Evolutionary conservation across 78 protist species (phyloP), one percentile per base, ranked within the genome.

Genomic region (Dictyostelium citrinum): DNA sequence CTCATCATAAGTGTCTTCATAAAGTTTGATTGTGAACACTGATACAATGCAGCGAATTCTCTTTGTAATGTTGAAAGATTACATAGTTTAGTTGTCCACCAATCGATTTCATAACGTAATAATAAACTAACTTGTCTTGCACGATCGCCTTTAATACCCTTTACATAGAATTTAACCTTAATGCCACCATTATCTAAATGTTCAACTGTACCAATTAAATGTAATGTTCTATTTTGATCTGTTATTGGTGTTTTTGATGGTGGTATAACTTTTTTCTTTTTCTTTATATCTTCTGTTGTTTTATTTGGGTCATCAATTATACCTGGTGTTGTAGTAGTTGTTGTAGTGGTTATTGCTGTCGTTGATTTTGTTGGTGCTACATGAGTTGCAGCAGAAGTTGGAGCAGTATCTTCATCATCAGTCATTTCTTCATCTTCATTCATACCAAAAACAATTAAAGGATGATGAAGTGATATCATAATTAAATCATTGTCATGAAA

Each of bases 21-120:
- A 49, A 88, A 88, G n/a, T 51, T 37, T 1, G 82, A 77, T 68
- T 88, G 82, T 22, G 83, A 22, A 24, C 84, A 77, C 45, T 27
- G 27, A 31, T 88, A 78, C 0, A 88, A 31, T n/a, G 93, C 93
- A 31, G 41, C 22, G 24, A 39, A 88, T 35, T 88, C 93, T 79
- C 93, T 76, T 46, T 88, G 93, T 9, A 88, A n/a, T 8, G 93
- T 88, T 43, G 93, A 88, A 5, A 78, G 51, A 49, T 88, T 88
- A 67, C 93, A 88, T 10, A 88, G n/a, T 68, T 88, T 88, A 12
- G 93, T 78, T 7, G 85, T 88, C 93, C 93, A 88, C 93, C 93
- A 88, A 46, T 88, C 77, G 24, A 88, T 45, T 49, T 88, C 93
- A 64, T 88, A 78, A 24, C 85, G 51, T 22, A 88, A 33, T 9